Evolutionary conservation across 2,329 filamentous ascomycete genomes (phyloP), one percentile per base, ranked within the genome.

Genomic region (Lecanicillium sp.): DNA sequence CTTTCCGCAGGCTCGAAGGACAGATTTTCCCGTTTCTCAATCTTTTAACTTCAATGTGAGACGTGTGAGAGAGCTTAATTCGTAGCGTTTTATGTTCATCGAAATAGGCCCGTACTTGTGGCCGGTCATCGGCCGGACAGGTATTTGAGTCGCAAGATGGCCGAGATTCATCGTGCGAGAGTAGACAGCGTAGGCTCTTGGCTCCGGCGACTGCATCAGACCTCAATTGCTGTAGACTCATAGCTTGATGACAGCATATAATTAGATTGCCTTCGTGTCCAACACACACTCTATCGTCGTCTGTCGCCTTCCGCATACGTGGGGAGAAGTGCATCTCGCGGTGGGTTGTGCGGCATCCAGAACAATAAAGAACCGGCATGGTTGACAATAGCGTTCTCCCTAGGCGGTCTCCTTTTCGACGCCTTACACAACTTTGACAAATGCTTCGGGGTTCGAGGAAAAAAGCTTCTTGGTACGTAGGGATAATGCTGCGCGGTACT

Each of bases 251-350:
- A 4, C 2, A 2, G 2, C 32, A 44, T 2, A 44, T 2, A 14
- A 4, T 15, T 3, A 44, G 23, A 27, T 3, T 7, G n/a, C 17
- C 4, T 36, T 44, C 42, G 21, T 29, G 30, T 27, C 30, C 32
- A n/a, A 44, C n/a, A 2, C 42, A 44, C n/a, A 44, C 21, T 5
- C 42, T 27, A 10, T 36, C 30, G 23, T 24, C 15, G 23, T 44
- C 27, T 12, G 5, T 21, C 15, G 23, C 42, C 9, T 12, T 27
- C 19, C 12, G 42, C 32, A 36, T 36, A 8, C 21, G 32, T 21
- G n/a, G 2, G 5, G 42, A 44, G 21, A 44, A 44, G 23, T 44
- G 42, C 42, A 44, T 36, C 4, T 21, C 30, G 10, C 32, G n/a
- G 15, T 44, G 42, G 11, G n/a, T 19, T 6, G 9, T 36, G 32